These are phyloP conservation scores for Canavalia ensiformis DNA, from an alignment of 306 rosid species.

Conservation along the genomic window DNA sequence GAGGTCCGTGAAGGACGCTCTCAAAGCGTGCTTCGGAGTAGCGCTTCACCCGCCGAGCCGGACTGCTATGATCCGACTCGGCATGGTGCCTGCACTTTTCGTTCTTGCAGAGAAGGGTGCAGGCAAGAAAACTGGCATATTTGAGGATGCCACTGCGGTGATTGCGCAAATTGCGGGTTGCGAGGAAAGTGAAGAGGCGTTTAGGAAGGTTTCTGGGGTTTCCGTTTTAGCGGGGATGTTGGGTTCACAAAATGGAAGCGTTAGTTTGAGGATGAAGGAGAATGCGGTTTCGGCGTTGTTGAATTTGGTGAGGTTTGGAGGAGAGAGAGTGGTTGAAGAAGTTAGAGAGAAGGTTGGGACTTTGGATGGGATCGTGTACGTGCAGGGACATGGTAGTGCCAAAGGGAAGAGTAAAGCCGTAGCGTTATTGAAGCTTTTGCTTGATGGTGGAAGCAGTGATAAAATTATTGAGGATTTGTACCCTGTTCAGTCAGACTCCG, in stretches of 20 bases:
- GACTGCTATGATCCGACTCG: constrained; percentile 56
- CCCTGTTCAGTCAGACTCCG: not conserved
- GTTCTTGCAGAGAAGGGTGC: constrained; percentile 45
- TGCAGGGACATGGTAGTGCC: constrained; percentile 64
- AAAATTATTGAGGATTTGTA: constrained; percentile 33
- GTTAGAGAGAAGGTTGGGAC: constrained; percentile 51
- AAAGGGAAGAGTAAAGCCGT: constrained; percentile 73
- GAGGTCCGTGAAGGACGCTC: constrained; percentile 75
- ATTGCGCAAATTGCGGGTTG: constrained; percentile 83
- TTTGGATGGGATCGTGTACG: constrained; percentile 61
- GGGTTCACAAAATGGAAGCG: constrained; percentile 55
- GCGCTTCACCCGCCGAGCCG: constrained; percentile 68
- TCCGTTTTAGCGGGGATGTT: constrained; percentile 61
- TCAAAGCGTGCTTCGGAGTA: constrained; percentile 73
- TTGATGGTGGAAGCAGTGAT: constrained; percentile 43
- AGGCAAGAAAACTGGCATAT: constrained; percentile 61
- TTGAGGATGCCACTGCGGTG: constrained; percentile 85
- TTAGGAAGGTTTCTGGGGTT: constrained; percentile 62
- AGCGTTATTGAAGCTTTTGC: constrained; percentile 59
- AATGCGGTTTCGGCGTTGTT: constrained; percentile 75
- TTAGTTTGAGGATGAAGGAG: constrained; percentile 75
- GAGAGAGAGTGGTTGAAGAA: constrained; percentile 55
- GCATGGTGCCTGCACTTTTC: constrained; percentile 64
- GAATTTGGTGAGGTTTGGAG: constrained; percentile 60
- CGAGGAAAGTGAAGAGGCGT: constrained; percentile 78